Base-by-base conservation (phyloP, 257 asterid genomes). In the Nicotiana undulata region DNA sequence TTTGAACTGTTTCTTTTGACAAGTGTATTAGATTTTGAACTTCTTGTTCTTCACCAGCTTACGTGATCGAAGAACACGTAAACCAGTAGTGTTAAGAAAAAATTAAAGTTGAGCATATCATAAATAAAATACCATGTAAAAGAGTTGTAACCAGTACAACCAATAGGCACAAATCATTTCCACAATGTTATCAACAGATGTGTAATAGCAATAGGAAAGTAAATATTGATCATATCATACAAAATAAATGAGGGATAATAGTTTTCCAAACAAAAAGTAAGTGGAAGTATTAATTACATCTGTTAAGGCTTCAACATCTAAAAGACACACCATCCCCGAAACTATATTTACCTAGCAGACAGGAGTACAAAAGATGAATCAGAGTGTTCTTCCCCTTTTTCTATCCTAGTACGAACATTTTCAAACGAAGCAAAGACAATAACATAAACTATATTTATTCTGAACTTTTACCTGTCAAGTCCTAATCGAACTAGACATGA, bases 401-500 rank as follows among this genome's bases (percentile, higher is more conserved):
- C 58, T 72, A 72, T 49, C 78, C 78, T 49, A 49, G 26, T 72
- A 72, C 26, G 16, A 72, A 12, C 56, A 9, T 46, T 15, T 72
- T 15, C 24, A 46, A 63, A 22, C 49, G 8, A 66, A 46, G 40
- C 26, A 51, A 79, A 63, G 44, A 63, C 28, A 37, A 53, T 44
- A 26, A 46, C 18, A 72, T 28, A 61, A 17, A 79, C 1, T 44
- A 60, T 79, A 60, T 18, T 64, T 72, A 78, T 78, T 82, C 82
- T 80, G 53, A 77, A 26, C 12, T 74, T 64, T 82, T 89, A 96
- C 99, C 98, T 96, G 85, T 94, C 98, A 63, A 82, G 83, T 80
- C 93, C 98, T 83, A 96, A 91, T 37, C 92, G 98, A 85, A 96
- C 97, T 64, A 96, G 97, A 85, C 99, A 96, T 9, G 99, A 94